phyloP scores from a whole-genome alignment of 179 eudicot species.

The Carnegiea gigantea region DNA sequence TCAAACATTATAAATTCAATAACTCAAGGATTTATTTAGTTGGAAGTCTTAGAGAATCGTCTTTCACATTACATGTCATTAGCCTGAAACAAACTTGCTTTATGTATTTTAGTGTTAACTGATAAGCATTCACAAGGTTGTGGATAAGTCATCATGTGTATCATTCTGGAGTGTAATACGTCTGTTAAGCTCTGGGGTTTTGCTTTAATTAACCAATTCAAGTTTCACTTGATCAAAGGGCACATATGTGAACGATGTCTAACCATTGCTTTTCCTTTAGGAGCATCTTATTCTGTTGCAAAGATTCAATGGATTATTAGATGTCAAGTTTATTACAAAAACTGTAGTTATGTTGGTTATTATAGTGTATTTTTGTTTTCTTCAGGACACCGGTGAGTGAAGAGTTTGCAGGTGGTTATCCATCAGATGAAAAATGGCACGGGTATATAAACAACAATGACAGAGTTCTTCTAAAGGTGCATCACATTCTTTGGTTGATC shows the following conservation, averaged over 20 bases:
- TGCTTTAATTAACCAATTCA: neutral
- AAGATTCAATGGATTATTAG: neutral
- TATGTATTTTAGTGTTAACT: neutral
- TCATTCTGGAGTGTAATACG: neutral
- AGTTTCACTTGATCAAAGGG: neutral
- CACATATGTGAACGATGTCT: neutral
- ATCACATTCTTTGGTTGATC: neutral
- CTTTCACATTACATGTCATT: neutral
- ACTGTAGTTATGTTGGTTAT: neutral
- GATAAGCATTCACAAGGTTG: neutral
- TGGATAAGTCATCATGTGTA: neutral
- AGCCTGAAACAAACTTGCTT: neutral
- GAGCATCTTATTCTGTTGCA: neutral
- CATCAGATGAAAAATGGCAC: conserved; percentile 93
- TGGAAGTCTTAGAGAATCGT: neutral
- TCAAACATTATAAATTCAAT: neutral
- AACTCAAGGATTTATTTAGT: neutral
- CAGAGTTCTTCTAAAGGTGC: conserved; percentile 91
- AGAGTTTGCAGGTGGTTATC: conserved; percentile 74
- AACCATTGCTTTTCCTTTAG: neutral
- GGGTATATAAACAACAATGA: conserved; percentile 87
- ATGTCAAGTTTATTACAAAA: neutral
- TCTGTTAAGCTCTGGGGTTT: neutral
- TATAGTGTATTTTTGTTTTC: conserved; percentile 1
- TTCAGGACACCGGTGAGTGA: conserved; percentile 69